phyloP scores from a whole-genome alignment of 2,329 filamentous ascomycete genomes.

The Chaetomium olivaceum region DNA sequence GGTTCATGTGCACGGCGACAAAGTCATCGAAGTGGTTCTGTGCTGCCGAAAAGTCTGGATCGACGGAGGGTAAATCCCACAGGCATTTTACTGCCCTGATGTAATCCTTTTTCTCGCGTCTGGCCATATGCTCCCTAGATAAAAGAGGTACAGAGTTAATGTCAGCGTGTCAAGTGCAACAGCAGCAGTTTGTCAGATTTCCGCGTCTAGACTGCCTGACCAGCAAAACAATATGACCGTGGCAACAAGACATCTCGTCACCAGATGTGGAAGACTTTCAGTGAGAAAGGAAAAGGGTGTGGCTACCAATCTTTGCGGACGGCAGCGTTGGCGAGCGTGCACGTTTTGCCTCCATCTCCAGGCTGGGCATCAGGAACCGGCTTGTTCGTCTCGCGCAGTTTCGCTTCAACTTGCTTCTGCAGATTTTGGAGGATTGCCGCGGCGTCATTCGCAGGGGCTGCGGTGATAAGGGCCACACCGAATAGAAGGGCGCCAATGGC shows the following conservation, averaged over 20 bases:
- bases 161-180: neutral
- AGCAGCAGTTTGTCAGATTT: neutral
- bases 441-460: neutral
- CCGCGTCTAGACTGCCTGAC: neutral
- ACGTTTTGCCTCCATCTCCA: neutral
- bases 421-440: neutral
- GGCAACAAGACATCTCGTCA: neutral
- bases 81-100: constrained; percentile 50
- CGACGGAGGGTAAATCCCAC: constrained; percentile 42
- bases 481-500: neutral
- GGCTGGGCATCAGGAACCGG: neutral
- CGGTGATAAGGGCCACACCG: neutral
- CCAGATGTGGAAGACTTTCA: neutral
- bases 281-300: neutral
- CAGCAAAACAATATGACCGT: neutral
- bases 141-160: too few species aligned
- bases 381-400: neutral
- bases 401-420: neutral
- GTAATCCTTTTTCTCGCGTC: constrained; percentile 40
- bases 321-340: constrained; percentile 1
- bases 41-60: neutral
- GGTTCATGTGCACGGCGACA: constrained; percentile 50
- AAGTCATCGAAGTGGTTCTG: constrained; percentile 52
- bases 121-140: neutral
- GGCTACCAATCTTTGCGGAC: neutral